Evolutionary conservation across 2,329 filamentous ascomycete genomes (phyloP), one percentile per base, ranked within the genome.

Genomic region (Stachybotrys chlorohalonatus): DNA sequence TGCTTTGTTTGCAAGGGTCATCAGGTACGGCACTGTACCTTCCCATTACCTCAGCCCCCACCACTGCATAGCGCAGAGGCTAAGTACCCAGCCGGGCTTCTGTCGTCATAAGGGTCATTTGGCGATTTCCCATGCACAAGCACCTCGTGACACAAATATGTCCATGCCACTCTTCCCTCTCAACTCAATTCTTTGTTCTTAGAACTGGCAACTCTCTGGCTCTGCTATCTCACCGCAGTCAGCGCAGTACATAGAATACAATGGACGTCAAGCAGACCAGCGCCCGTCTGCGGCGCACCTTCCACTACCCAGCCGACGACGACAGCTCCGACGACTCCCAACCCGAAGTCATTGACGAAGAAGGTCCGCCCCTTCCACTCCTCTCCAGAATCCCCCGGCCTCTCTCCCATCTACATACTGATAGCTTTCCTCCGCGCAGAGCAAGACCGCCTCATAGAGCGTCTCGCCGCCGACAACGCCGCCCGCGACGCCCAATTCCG

Each of bases 251-350:
- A 2, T 24, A 24, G 24, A 24, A 24, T 24, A 2, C 24, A 24
- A 70, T 68, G 66, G 56, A 63, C 47, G 50, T 60, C n/a, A 58
- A 52, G 31, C 58, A 58, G 53, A 63, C 74, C 1, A 69, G 70
- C 47, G 75, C 87, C 53, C 84, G 88, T 58, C 75, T 94, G 49
- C 85, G 91, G 64, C 86, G 81, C 63, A 86, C 88, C 8, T 94
- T 95, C 71, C 82, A 80, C 57, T 94, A 93, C 71, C 87, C 87
- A 5, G 71, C 75, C 55, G 83, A 87, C 63, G 77, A 78, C 51
- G 75, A 61, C 54, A 54, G 78, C 58, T 76, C 80, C 55, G 75
- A 77, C 60, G 67, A 68, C 53, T 75, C 80, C 42, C 70, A 76
- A 32, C 78, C 81, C 11, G 79, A 84, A 60, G 81, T 84, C 54